A percentile compares a stretch with the other conserved stretches of the same genome.
phyloP scores from a whole-genome alignment of 495 filamentous ascomycete genomes.

The Neurospora pannonica region DNA sequence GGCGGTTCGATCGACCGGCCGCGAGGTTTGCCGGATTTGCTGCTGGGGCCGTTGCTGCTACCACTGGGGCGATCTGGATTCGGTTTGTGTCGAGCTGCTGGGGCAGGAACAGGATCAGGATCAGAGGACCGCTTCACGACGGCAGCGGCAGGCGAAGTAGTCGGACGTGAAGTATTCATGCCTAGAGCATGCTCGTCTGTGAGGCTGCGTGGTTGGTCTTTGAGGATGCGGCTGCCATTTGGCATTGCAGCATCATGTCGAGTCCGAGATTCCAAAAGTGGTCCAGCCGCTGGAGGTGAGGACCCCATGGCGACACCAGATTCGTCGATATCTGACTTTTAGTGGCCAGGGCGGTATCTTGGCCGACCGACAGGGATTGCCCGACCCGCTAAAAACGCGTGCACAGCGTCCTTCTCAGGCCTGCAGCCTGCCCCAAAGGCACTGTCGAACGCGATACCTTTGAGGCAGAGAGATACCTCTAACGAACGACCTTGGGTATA shows the following conservation, averaged over 20 bases:
- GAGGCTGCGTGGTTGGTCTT: slow-evolving; percentile 17
- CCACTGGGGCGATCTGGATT: not conserved
- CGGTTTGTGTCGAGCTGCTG: not conserved
- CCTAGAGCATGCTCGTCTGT: slow-evolving; percentile 23
- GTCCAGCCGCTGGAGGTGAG: slow-evolving; percentile 8
- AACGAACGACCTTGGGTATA: not conserved
- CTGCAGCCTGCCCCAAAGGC: not conserved
- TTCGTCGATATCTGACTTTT: slow-evolving; percentile 27
- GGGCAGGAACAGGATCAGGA: not conserved
- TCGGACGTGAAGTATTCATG: slow-evolving; percentile 30
- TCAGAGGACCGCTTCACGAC: slow-evolving; percentile 21
- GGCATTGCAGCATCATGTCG: slow-evolving; percentile 24
- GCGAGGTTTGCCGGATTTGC: slow-evolving; percentile 11
- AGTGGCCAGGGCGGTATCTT: slow-evolving; percentile 26
- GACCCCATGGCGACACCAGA: slow-evolving; percentile 22
- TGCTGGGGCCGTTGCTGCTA: slow-evolving; percentile 2
- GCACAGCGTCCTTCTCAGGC: not conserved
- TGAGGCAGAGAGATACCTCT: not conserved
- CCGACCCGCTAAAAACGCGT: not conserved
- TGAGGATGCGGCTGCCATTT: slow-evolving; percentile 24
- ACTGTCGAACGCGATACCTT: not conserved
- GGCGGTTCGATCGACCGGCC: slow-evolving; percentile 3
- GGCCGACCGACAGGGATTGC: slow-evolving; percentile 27
- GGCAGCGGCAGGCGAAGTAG: slow-evolving; percentile 20
- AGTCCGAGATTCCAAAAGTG: slow-evolving; percentile 9